Percentiles rank a stretch among this genome's conserved stretches.
These are phyloP conservation scores for Paramecium primaurelia DNA, from an alignment of 73 alveolate genomes.

Conservation along the genomic window DNA sequence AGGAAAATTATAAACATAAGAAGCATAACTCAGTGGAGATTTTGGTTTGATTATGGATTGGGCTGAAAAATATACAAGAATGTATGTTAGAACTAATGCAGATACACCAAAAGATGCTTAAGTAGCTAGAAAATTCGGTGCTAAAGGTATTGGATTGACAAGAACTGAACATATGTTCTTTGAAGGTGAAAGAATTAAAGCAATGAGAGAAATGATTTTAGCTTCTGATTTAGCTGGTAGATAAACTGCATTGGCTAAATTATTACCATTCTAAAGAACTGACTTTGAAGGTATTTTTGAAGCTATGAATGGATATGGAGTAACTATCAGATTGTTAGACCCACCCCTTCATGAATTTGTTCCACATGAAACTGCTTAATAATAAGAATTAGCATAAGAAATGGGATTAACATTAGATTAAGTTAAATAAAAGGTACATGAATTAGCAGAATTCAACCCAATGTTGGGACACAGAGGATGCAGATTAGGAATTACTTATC, in stretches of 20 bases:
- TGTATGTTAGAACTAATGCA: constrained; percentile 81
- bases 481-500: constrained; percentile 79
- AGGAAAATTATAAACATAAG: constrained; percentile 71
- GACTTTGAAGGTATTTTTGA: constrained; percentile 75
- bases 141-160: constrained; percentile 83
- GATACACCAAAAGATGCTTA: constrained; percentile 79
- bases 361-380: constrained; percentile 74
- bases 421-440: constrained; percentile 61
- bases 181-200: constrained; percentile 71
- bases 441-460: constrained; percentile 74
- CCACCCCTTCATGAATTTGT: constrained; percentile 85
- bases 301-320: constrained; percentile 78
- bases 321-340: constrained; percentile 70
- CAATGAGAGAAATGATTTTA: constrained; percentile 78
- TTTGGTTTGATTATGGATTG: constrained; percentile 70
- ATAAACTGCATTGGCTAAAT: constrained; percentile 64
- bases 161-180: constrained; percentile 87
- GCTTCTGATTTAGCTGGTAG: constrained; percentile 61
- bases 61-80: constrained; percentile 75
- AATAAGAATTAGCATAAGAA: constrained; percentile 65
- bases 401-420: constrained; percentile 65
- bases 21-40: constrained; percentile 66
- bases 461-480: constrained; percentile 87
- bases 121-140: constrained; percentile 80
- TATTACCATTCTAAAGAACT: constrained; percentile 68